A percentile compares a stretch with the other conserved stretches of the same genome.
These are phyloP conservation scores for Orbilia ellipsospora DNA, from an alignment of 2,329 filamentous ascomycete genomes.

Conservation along the genomic window DNA sequence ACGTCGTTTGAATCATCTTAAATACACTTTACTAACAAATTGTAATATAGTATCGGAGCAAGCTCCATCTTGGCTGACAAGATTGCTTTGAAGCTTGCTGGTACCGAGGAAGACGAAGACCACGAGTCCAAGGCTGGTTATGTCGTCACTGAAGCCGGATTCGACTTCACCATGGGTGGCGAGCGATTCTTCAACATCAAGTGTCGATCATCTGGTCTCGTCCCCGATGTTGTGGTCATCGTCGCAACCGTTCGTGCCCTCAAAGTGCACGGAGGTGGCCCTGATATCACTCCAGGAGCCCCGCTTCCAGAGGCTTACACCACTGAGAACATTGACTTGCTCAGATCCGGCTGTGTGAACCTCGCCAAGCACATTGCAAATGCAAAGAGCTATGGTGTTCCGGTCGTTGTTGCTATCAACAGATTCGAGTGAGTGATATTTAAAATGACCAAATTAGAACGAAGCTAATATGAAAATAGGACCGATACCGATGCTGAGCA, in stretches of 20 bases:
- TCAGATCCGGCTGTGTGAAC: slow-evolving; percentile 91
- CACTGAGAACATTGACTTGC: slow-evolving; percentile 90
- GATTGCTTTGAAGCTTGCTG: slow-evolving; percentile 92
- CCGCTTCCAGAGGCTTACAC: slow-evolving; percentile 88
- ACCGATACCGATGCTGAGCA: slow-evolving; percentile 95
- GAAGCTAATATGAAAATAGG: slow-evolving; percentile 18
- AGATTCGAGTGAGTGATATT: slow-evolving; percentile 72
- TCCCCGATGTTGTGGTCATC: slow-evolving; percentile 92
- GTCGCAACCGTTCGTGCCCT: slow-evolving; percentile 95
- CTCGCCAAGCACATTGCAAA: slow-evolving; percentile 95
- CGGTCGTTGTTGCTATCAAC: slow-evolving; percentile 97
- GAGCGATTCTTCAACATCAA: slow-evolving; percentile 99
- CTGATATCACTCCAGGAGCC: slow-evolving; percentile 89
- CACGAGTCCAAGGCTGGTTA: slow-evolving; percentile 85
- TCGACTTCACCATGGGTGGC: slow-evolving; percentile 99
- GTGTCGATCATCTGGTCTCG: slow-evolving; percentile 91
- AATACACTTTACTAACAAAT: background rate
- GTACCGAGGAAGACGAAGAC: slow-evolving; percentile 91
- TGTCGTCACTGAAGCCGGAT: slow-evolving; percentile 95
- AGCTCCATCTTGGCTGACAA: slow-evolving; percentile 95
- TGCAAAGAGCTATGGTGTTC: slow-evolving; percentile 86
- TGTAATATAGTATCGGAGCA: slow-evolving; percentile 79
- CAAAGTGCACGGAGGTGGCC: slow-evolving; percentile 96
- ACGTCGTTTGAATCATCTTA: background rate
- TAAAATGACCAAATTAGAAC: slow-evolving; percentile 1